These are phyloP conservation scores for Laetiporus sulphureus DNA, from an alignment of 1,284 basidiomycete genomes.

Conservation along the genomic window DNA sequence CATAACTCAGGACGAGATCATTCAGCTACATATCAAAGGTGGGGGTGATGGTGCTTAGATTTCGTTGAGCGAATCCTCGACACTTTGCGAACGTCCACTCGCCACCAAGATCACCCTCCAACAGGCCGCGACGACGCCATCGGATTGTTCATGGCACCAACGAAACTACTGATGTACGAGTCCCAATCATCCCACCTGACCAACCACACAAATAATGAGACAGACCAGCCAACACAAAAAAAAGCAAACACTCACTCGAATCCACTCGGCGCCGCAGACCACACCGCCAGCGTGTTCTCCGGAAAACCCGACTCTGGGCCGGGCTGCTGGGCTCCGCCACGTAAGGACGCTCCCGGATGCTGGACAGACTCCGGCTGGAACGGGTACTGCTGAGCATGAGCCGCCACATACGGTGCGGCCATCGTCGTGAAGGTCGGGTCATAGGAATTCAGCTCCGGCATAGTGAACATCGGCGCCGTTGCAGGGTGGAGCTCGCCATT, in stretches of 20 bases:
- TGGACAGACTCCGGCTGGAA: background rate
- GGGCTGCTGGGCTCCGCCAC: background rate
- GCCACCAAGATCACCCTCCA: too few species aligned
- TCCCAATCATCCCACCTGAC: background rate
- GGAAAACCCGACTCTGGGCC: background rate
- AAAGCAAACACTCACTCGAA: background rate
- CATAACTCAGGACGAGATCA: too few species aligned
- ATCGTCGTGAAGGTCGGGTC: too few species aligned
- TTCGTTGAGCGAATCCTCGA: too few species aligned
- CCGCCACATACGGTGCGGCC: background rate
- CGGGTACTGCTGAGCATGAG: background rate
- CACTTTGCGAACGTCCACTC: too few species aligned
- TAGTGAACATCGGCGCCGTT: too few species aligned
- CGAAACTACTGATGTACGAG: background rate
- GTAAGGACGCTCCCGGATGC: background rate
- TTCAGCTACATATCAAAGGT: too few species aligned
- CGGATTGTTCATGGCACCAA: too few species aligned
- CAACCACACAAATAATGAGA: background rate
- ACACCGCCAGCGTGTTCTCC: background rate
- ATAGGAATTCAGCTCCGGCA: too few species aligned
- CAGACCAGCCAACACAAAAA: background rate
- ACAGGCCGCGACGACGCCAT: too few species aligned
- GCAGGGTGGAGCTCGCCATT: too few species aligned
- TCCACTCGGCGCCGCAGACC: background rate
- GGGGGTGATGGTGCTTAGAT: too few species aligned